Evolutionary conservation across 768 basidiomycete genomes (phyloP).

Genomic region (Leccinum variicolor): DNA sequence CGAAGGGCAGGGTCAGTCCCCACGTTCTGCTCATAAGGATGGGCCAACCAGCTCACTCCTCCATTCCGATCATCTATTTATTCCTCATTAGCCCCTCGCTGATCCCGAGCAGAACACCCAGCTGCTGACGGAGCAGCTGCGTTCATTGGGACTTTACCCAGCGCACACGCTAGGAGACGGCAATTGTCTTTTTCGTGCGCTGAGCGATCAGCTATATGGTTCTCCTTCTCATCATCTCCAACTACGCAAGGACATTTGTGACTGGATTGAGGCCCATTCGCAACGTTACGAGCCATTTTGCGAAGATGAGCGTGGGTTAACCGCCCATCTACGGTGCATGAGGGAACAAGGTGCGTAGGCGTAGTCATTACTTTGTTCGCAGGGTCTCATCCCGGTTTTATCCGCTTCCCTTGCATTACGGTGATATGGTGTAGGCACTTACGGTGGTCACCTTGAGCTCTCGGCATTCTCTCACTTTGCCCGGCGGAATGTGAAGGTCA

Average conservation of each 20-base stretch:
- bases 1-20: slow-evolving; percentile 52
- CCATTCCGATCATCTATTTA: slow-evolving; percentile 12
- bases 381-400: slow-evolving; percentile 9
- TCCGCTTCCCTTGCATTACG: slow-evolving; percentile 6
- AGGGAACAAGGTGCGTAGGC: slow-evolving; percentile 59
- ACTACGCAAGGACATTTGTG: slow-evolving; percentile 74
- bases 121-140: slow-evolving; percentile 69
- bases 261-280: slow-evolving; percentile 70
- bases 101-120: slow-evolving; percentile 65
- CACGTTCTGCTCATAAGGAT: slow-evolving; percentile 22
- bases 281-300: slow-evolving; percentile 84
- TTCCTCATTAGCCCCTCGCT: slow-evolving; percentile 37
- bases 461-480: slow-evolving; percentile 86
- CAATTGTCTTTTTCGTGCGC: slow-evolving; percentile 90
- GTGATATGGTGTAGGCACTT: slow-evolving; percentile 55
- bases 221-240: slow-evolving; percentile 63
- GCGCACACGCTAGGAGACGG: slow-evolving; percentile 85
- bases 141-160: slow-evolving; percentile 80
- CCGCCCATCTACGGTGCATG: slow-evolving; percentile 74
- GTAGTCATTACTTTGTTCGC: background rate
- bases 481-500: slow-evolving; percentile 79
- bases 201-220: slow-evolving; percentile 86
- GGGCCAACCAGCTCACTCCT: slow-evolving; percentile 15
- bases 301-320: slow-evolving; percentile 77
- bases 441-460: slow-evolving; percentile 92